phyloP scores from a whole-genome alignment of 495 filamentous ascomycete species.

The Aspergillus steynii region DNA sequence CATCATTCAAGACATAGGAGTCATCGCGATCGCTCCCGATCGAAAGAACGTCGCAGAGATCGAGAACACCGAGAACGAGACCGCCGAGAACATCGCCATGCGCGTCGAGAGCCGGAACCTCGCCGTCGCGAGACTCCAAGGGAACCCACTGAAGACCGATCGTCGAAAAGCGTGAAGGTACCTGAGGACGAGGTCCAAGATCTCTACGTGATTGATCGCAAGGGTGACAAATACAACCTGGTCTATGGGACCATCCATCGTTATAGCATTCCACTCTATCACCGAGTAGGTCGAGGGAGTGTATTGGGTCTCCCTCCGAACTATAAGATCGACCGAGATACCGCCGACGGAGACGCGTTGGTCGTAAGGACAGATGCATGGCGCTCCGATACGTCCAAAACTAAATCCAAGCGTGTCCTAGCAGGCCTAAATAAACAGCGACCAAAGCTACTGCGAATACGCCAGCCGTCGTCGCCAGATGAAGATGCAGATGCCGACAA shows the following conservation, averaged over 20 bases:
- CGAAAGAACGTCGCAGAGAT: slow-evolving; percentile 24
- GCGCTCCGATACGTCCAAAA: slow-evolving; percentile 21
- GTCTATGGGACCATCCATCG: slow-evolving; percentile 61
- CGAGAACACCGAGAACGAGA: not conserved
- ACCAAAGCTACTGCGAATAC: slow-evolving; percentile 27
- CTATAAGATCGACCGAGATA: slow-evolving; percentile 55
- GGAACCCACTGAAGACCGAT: slow-evolving; percentile 9
- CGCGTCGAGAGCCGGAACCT: slow-evolving; percentile 11
- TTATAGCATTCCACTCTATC: slow-evolving; percentile 61
- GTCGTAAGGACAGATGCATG: slow-evolving; percentile 37
- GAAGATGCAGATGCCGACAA: slow-evolving; percentile 28
- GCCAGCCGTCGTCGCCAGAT: slow-evolving; percentile 18
- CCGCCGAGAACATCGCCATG: slow-evolving; percentile 15
- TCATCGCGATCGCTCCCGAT: slow-evolving; percentile 27
- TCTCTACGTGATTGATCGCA: slow-evolving; percentile 51
- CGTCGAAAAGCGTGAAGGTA: slow-evolving; percentile 18
- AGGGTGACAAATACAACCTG: slow-evolving; percentile 62
- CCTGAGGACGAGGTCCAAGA: slow-evolving; percentile 21
- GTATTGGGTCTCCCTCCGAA: slow-evolving; percentile 54
- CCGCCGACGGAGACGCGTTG: slow-evolving; percentile 45
- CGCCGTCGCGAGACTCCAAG: slow-evolving; percentile 5
- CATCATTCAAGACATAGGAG: slow-evolving; percentile 26
- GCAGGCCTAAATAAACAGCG: slow-evolving; percentile 17
- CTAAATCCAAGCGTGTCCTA: slow-evolving; percentile 27
- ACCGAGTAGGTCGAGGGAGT: slow-evolving; percentile 56